Conservation (phyloP, 2,329 filamentous ascomycete genomes). For the Diaporthe aspalathi region DNA sequence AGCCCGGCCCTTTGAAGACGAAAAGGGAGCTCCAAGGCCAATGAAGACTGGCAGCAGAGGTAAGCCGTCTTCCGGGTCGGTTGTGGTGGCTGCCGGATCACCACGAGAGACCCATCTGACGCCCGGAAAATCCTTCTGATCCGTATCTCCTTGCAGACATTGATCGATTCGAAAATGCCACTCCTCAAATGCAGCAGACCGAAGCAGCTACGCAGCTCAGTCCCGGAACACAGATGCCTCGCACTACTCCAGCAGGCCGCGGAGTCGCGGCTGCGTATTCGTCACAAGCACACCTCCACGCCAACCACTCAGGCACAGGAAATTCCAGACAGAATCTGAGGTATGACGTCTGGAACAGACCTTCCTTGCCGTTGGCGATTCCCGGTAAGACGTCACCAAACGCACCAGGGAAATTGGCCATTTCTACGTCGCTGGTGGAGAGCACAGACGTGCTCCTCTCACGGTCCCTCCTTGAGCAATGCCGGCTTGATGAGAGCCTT, state of each 20-base stretch:
- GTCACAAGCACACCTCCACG: too few relatives aligned
- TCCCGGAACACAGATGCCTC: not conserved
- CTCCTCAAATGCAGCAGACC: not conserved
- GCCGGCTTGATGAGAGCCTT: constrained; percentile 19
- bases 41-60: not conserved
- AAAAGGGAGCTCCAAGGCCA: not conserved
- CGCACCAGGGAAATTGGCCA: not conserved
- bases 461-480: constrained; percentile 34
- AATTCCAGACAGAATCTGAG: not conserved
- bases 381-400: not conserved
- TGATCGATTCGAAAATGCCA: not conserved
- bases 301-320: not conserved
- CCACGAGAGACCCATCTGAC: not conserved
- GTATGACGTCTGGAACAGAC: constrained; percentile 22
- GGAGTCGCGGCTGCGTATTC: not conserved
- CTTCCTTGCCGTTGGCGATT: constrained; percentile 29
- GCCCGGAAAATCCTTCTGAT: not conserved
- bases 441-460: constrained; percentile 30
- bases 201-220: not conserved
- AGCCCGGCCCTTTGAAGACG: not conserved
- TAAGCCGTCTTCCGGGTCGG: not conserved
- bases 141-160: not conserved
- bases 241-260: not conserved
- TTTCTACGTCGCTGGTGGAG: constrained; percentile 29
- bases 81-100: not conserved